Conservation (phyloP, 2,329 filamentous ascomycete species). For the Grosmannia penicillata region DNA sequence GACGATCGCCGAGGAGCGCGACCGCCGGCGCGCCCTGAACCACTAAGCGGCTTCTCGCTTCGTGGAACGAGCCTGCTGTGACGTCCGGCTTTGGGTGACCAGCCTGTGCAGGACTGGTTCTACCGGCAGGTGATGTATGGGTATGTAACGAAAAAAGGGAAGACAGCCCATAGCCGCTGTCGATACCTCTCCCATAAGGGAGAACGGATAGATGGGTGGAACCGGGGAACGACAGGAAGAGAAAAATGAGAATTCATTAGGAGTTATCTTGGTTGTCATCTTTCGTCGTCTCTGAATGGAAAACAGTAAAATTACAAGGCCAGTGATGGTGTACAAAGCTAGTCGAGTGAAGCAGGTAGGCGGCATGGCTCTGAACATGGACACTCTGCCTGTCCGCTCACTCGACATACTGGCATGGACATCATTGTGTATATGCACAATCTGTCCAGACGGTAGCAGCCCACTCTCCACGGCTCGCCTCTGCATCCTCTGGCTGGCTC, state of each 20-base stretch:
- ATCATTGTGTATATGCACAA: too few species aligned
- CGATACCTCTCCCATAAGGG: neutral
- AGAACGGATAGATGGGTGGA: neutral
- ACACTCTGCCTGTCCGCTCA: too few species aligned
- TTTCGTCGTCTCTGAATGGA: neutral
- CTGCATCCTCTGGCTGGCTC: too few species aligned
- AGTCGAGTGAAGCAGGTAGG: neutral
- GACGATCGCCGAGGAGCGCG: slow-evolving; percentile 96
- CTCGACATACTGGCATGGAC: too few species aligned
- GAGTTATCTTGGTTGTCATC: slow-evolving; percentile 1
- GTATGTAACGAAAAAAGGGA: neutral
- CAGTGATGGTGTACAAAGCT: too few species aligned
- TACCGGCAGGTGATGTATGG: neutral
- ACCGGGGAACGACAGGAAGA: neutral
- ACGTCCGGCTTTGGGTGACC: neutral
- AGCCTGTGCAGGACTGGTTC: too few species aligned
- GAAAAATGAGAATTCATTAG: slow-evolving; percentile 2
- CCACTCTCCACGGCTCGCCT: too few species aligned
- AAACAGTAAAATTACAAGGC: neutral
- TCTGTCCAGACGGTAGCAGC: too few species aligned
- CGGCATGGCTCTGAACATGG: neutral
- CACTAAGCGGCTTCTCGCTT: slow-evolving; percentile 16
- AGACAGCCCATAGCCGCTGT: neutral
- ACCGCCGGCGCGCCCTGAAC: slow-evolving; percentile 72
- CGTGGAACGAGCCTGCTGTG: neutral